These are phyloP conservation scores for Perkinsus chesapeaki DNA, from an alignment of 169 alveolate species.

Conservation along the genomic window DNA sequence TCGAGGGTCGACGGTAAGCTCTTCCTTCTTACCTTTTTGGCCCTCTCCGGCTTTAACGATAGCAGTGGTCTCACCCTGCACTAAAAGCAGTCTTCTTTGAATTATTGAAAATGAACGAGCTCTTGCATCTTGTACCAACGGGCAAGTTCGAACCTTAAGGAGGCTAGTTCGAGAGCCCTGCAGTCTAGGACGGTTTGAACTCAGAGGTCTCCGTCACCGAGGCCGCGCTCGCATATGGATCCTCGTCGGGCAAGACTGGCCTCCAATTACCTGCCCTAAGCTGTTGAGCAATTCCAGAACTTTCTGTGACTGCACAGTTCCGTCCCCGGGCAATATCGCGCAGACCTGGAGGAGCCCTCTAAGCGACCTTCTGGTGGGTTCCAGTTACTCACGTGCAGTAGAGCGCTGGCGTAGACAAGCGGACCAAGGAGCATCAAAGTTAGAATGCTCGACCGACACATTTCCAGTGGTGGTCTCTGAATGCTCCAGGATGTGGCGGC, in stretches of 20 bases:
- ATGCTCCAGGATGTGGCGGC: not conserved
- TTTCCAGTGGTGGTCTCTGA: not conserved
- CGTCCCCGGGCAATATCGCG: not conserved
- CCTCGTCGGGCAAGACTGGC: not conserved
- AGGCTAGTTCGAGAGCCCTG: not conserved
- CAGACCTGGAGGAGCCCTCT: not conserved
- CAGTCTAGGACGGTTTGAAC: too few relatives aligned
- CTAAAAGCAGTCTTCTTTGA: not conserved
- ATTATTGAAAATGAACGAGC: not conserved
- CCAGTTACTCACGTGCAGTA: not conserved
- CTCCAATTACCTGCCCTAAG: not conserved
- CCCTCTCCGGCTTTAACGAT: not conserved
- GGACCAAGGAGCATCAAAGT: not conserved
- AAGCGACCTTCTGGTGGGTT: not conserved
- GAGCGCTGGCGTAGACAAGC: not conserved
- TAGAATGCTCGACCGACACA: not conserved
- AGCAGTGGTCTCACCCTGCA: not conserved
- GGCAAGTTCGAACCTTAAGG: not conserved
- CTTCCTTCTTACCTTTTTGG: not conserved
- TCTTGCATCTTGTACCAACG: not conserved
- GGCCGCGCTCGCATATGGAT: not conserved
- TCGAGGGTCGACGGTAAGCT: too few relatives aligned
- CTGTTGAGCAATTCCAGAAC: not conserved
- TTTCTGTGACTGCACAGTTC: not conserved
- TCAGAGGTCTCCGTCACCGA: too few relatives aligned